Conservation (phyloP, 2,329 filamentous ascomycete species). For the Nannizziopsis barbatae region DNA sequence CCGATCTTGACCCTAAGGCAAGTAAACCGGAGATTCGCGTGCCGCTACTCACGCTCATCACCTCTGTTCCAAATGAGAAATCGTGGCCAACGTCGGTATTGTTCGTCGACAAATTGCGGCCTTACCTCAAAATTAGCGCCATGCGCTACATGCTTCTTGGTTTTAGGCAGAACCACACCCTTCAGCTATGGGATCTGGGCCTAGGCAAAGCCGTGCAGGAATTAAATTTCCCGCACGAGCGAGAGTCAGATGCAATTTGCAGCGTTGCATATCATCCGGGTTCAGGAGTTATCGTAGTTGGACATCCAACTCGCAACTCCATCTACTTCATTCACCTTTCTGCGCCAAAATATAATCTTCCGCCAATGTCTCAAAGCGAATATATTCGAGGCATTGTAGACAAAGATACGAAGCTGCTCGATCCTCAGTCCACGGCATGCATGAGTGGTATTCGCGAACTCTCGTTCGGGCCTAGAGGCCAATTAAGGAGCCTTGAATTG, state of each 20-base stretch:
- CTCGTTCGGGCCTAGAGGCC: conserved; percentile 75
- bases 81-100: conserved; percentile 94
- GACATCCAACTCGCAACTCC: conserved; percentile 91
- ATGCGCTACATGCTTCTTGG: conserved; percentile 92
- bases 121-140: conserved; percentile 80
- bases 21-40: conserved; percentile 61
- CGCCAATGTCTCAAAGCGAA: conserved; percentile 69
- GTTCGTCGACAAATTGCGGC: conserved; percentile 89
- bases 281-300: conserved; percentile 87
- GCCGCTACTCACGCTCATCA: conserved; percentile 75
- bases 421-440: conserved; percentile 88
- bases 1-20: conserved; percentile 36
- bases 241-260: conserved; percentile 95
- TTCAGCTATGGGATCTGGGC: conserved; percentile 96
- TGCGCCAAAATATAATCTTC: conserved; percentile 79
- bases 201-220: conserved; percentile 94
- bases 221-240: conserved; percentile 88
- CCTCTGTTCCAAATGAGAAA: conserved; percentile 79
- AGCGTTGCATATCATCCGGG: conserved; percentile 88
- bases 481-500: conserved; percentile 82
- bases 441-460: conserved; percentile 95
- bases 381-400: conserved; percentile 70
- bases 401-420: conserved; percentile 61
- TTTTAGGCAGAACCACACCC: conserved; percentile 97
- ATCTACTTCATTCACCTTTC: conserved; percentile 95